Percentiles rank a stretch among this genome's conserved stretches.
Conservation (phyloP, 2,329 filamentous ascomycete species). For the Emmonsia crescens region DNA sequence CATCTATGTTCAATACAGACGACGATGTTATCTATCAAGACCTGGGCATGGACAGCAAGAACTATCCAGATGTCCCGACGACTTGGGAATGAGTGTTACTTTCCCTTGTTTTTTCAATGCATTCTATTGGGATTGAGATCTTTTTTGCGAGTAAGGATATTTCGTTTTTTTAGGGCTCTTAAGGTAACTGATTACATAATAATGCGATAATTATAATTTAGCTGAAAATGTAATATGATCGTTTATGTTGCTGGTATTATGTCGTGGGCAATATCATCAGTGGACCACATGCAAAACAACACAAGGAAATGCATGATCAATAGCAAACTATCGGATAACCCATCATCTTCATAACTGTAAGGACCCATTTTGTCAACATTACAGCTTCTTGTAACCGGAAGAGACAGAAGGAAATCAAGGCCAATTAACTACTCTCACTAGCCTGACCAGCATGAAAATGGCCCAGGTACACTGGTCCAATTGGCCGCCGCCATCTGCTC, state of each 20-base stretch:
- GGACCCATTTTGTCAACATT: background rate
- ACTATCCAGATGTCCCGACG: slow-evolving; percentile 53
- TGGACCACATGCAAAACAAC: too few species aligned
- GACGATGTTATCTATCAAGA: slow-evolving; percentile 53
- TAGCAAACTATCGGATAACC: too few species aligned
- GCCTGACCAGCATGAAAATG: background rate
- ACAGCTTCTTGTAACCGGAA: background rate
- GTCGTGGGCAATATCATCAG: too few species aligned
- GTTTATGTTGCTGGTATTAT: too few species aligned
- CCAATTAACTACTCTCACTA: background rate
- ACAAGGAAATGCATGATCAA: too few species aligned
- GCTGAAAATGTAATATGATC: background rate
- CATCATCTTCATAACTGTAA: background rate
- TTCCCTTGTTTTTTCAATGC: background rate
- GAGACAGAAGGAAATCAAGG: background rate
- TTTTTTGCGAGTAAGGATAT: background rate
- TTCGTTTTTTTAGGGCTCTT: background rate
- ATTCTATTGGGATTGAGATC: background rate
- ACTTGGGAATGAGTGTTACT: slow-evolving; percentile 39
- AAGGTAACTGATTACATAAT: background rate
- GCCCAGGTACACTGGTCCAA: background rate
- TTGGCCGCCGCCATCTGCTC: background rate
- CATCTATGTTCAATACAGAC: slow-evolving; percentile 27
- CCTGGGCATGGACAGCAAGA: slow-evolving; percentile 46
- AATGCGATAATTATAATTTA: background rate